Evolutionary conservation across 1,284 basidiomycete genomes (phyloP).

Genomic region (Leccinum solheimii): DNA sequence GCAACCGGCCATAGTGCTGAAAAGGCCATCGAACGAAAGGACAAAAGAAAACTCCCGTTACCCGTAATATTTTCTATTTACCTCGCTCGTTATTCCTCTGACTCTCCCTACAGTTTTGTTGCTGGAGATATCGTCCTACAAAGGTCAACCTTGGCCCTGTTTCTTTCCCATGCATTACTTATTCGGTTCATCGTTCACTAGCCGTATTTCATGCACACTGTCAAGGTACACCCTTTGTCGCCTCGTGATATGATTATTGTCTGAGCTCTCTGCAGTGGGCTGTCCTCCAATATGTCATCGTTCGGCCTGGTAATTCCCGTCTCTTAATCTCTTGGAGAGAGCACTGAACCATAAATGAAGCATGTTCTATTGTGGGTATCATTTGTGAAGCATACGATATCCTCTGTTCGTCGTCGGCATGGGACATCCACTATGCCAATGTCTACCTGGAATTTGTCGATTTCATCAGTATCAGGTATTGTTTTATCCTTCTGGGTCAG

Average conservation of each 20-base stretch:
- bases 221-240: constrained; percentile 56
- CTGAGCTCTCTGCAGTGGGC: constrained; percentile 53
- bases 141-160: constrained; percentile 49
- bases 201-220: constrained; percentile 86
- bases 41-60: constrained; percentile 73
- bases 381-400: constrained; percentile 67
- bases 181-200: constrained; percentile 27
- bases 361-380: constrained; percentile 67
- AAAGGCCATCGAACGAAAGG: constrained; percentile 73
- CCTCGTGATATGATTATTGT: background rate
- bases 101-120: constrained; percentile 54
- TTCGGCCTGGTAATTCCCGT: constrained; percentile 60
- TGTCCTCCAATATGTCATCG: constrained; percentile 81
- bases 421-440: constrained; percentile 62
- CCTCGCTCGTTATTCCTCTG: background rate
- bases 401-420: constrained; percentile 65
- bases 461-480: constrained; percentile 76
- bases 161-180: background rate
- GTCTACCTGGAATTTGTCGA: constrained; percentile 73
- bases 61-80: constrained; percentile 47
- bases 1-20: constrained; percentile 60
- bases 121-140: constrained; percentile 76
- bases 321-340: constrained; percentile 30
- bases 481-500: constrained; percentile 1
- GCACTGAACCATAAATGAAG: constrained; percentile 20